Conservation (phyloP, 768 basidiomycete species). For the Russula griseocarnosa region DNA sequence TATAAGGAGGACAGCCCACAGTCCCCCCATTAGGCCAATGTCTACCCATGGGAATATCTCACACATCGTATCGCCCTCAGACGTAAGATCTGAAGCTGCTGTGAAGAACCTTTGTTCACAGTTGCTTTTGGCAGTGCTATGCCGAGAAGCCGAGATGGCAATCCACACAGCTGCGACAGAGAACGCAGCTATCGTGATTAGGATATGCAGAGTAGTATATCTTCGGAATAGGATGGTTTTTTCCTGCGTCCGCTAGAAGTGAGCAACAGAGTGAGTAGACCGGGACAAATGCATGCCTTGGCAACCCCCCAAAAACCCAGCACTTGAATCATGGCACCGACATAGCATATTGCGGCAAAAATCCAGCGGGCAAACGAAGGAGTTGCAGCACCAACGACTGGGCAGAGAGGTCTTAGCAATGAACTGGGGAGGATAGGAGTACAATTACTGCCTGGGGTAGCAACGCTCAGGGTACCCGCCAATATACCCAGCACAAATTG, state of each 20-base stretch:
- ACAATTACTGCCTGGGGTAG: constrained; percentile 72
- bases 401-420: neutral
- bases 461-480: constrained; percentile 68
- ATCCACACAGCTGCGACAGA: constrained; percentile 78
- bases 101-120: constrained; percentile 62
- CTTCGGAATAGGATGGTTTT: constrained; percentile 58
- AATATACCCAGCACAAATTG: constrained; percentile 66
- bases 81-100: constrained; percentile 35
- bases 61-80: constrained; percentile 72
- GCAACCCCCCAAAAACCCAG: constrained; percentile 85
- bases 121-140: constrained; percentile 60
- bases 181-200: constrained; percentile 58
- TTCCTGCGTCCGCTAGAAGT: constrained; percentile 45
- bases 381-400: constrained; percentile 84
- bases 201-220: constrained; percentile 64
- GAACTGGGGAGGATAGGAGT: neutral
- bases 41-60: constrained; percentile 90
- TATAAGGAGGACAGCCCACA: constrained; percentile 78
- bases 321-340: constrained; percentile 70
- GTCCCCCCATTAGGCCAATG: constrained; percentile 83
- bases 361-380: constrained; percentile 73
- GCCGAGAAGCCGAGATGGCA: constrained; percentile 72
- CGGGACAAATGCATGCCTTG: constrained; percentile 45
- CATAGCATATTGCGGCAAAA: constrained; percentile 71
- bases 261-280: neutral